phyloP scores from a whole-genome alignment of 495 filamentous ascomycete genomes.

The Haplographium delicatum region DNA sequence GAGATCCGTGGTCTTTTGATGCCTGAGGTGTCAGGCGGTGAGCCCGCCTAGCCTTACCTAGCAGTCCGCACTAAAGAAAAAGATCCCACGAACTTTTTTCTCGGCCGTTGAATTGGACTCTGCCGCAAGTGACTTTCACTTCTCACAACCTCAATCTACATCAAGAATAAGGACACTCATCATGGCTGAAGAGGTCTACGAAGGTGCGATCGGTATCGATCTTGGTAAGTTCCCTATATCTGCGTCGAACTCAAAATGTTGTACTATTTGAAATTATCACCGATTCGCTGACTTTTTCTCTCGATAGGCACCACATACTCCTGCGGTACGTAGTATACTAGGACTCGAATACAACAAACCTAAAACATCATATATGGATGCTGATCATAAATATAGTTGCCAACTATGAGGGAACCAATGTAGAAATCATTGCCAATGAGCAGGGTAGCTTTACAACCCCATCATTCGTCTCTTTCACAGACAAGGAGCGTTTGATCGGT shows the following conservation, averaged over 20 bases:
- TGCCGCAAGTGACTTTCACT: slow-evolving; percentile 3
- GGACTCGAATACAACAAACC: neutral
- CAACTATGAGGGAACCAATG: slow-evolving; percentile 97
- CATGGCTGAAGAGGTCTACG: slow-evolving; percentile 97
- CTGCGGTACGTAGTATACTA: slow-evolving; percentile 43
- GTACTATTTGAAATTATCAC: slow-evolving; percentile 3
- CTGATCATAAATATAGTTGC: slow-evolving; percentile 54
- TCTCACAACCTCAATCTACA: slow-evolving; percentile 9
- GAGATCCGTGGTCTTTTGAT: too few species aligned
- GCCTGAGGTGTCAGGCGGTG: too few species aligned
- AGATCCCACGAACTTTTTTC: neutral
- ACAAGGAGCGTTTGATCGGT: slow-evolving; percentile 96
- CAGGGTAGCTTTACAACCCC: slow-evolving; percentile 98
- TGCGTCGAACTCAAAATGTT: neutral
- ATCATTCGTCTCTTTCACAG: slow-evolving; percentile 98
- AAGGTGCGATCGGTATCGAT: slow-evolving; percentile 99
- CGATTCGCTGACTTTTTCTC: slow-evolving; percentile 15
- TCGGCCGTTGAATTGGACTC: slow-evolving; percentile 3
- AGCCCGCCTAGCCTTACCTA: neutral
- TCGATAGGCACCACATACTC: slow-evolving; percentile 79
- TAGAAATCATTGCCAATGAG: slow-evolving; percentile 99
- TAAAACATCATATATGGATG: neutral
- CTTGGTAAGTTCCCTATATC: slow-evolving; percentile 60
- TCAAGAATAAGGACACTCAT: slow-evolving; percentile 24
- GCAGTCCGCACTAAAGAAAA: too few species aligned